Base-by-base conservation (phyloP, 495 filamentous ascomycete species). In the Xylaria sp. region DNA sequence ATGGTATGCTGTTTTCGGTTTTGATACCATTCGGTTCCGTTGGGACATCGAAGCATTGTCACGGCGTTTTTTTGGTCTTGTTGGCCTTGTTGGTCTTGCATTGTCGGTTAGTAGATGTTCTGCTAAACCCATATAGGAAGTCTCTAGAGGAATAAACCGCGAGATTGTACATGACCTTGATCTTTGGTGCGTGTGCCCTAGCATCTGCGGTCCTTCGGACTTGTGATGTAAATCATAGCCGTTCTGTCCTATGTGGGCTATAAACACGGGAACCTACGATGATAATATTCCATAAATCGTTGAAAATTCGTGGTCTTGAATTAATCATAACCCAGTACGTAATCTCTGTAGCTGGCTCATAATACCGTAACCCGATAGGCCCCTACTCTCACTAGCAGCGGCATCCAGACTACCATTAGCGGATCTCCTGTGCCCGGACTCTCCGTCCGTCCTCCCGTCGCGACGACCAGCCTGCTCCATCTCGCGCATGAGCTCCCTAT, bases 301-400 rank as follows among this genome's bases (percentile, higher is more conserved):
- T n/a, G 61, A 29, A 33, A 50, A 24, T 12, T 58, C 17, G 17
- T 33, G 0, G 24, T 50, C 31, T 48, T 35, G 40, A 0, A 26
- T 55, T 68, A n/a, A 78, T 75, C 90, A 92, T 48, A 94, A 84
- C 65, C 93, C 93, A 58, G 91, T 90, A 67, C 93, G 88, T 73
- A 97, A 81, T 75, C 92, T 91, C 78, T 94, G 92, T 68, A 96
- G 77, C 77, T 93, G 92, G 76, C 89, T 90, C 69, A 97, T 90
- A 68, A 97, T 87, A 1, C 93, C 93, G 77, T 91, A 93, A n/a
- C 85, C 85, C 0, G 75, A 71, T 57, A 83, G 80, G 5, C 82
- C 79, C 71, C 79, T 84, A 59, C 58, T 81, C 67, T 82, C 82
- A 12, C 59, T 61, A 2, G 72, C 17, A 11, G 66, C 67, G 33